Percentiles rank a stretch among this genome's conserved stretches.
These are phyloP conservation scores for Silene uniflora DNA, from an alignment of 148 eudicot species.

Conservation along the genomic window DNA sequence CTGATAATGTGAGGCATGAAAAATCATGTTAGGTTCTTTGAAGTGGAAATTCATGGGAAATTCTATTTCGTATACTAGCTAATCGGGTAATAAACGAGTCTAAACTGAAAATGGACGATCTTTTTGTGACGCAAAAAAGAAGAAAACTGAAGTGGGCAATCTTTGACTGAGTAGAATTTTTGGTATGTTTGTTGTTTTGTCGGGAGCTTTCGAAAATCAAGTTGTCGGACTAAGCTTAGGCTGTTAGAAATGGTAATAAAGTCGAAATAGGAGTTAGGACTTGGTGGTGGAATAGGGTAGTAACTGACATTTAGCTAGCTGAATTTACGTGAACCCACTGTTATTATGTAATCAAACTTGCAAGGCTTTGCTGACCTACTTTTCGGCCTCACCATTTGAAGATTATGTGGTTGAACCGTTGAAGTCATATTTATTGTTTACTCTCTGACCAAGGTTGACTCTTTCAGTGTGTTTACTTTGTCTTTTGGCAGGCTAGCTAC, in stretches of 20 bases:
- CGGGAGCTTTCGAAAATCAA: not conserved
- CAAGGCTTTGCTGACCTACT: not conserved
- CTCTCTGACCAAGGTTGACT: not conserved
- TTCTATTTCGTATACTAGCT: not conserved
- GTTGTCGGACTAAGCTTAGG: not conserved
- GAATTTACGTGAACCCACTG: not conserved
- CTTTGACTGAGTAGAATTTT: not conserved
- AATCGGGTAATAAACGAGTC: not conserved
- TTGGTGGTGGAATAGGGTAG: not conserved
- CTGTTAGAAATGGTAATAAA: not conserved
- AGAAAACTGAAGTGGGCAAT: not conserved
- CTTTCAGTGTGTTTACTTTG: not conserved
- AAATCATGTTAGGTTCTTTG: not conserved
- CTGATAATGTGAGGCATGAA: not conserved
- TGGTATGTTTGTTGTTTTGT: not conserved
- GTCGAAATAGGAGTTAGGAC: not conserved
- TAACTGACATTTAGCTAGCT: not conserved
- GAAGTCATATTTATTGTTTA: not conserved
- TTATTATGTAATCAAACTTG: not conserved
- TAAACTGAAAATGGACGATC: not conserved
- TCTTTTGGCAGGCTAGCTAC: conserved; percentile 37
- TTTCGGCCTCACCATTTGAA: not conserved
- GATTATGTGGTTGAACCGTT: not conserved
- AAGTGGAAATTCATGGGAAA: not conserved
- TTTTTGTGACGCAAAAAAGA: not conserved